Evolutionary conservation across 73 alveolate species (phyloP).

Genomic region (Symbiodinium natans): DNA sequence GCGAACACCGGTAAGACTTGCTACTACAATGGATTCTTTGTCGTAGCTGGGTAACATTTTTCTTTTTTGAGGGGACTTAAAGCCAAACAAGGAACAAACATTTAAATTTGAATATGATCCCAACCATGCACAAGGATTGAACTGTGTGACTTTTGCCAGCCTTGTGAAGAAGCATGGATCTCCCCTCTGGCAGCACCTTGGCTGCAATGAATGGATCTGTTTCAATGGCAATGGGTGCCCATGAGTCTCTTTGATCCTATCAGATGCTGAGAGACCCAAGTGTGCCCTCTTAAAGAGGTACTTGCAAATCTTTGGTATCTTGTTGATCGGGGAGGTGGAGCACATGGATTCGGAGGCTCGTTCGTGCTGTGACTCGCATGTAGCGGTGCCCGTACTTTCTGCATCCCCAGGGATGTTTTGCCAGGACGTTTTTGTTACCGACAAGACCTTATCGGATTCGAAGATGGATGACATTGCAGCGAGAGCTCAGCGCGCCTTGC

Average conservation of each 20-base stretch:
- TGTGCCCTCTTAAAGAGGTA: neutral
- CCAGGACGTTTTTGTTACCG: neutral
- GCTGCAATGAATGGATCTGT: neutral
- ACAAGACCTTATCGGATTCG: neutral
- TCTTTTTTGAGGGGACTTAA: too few species aligned
- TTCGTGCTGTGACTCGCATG: too few species aligned
- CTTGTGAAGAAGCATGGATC: neutral
- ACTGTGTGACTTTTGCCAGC: neutral
- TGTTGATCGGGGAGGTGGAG: slow-evolving; percentile 3
- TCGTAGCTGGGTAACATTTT: too few species aligned
- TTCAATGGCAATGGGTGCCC: too few species aligned
- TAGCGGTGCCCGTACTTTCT: too few species aligned
- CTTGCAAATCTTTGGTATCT: neutral
- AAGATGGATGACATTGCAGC: neutral
- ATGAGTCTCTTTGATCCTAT: too few species aligned
- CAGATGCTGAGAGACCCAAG: too few species aligned
- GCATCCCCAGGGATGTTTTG: too few species aligned
- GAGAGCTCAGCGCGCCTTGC: neutral
- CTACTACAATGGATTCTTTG: slow-evolving; percentile 15
- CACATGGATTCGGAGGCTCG: neutral
- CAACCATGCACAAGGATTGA: too few species aligned
- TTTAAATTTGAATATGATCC: too few species aligned
- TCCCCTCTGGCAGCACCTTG: neutral
- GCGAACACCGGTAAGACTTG: neutral
- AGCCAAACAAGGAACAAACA: too few species aligned